Evolutionary conservation across 768 basidiomycete genomes (phyloP), one percentile per base, ranked within the genome.

Genomic region (Phanerochaete carnosa): DNA sequence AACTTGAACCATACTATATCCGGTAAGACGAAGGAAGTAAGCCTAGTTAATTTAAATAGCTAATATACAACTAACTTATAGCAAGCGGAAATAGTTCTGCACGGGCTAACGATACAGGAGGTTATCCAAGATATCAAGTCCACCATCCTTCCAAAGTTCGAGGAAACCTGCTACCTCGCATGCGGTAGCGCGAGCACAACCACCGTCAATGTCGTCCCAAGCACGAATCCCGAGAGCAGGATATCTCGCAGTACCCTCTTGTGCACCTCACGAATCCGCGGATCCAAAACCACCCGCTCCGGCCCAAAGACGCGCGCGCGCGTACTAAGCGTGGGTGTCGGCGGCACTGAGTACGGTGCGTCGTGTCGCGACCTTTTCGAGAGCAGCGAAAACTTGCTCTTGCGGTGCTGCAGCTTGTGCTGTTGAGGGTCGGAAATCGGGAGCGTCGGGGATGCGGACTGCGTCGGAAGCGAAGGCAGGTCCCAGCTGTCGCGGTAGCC

Each of bases 271-370:
- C 69, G 67, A 45, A 79, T 75, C 39, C 72, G 66, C 51, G 73
- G 75, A 57, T 79, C 78, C 46, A 71, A 65, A 39, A 78, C 72
- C 37, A 74, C 71, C 37, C 67, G 66, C 63, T 76, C 75, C 6
- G 76, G 76, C n/a, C 78, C 78, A 61, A 77, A 77, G n/a, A 77
- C 62, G 15, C 73, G 72, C 11, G 75, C 72, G 8, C 73, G 70
- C 25, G 49, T 46, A 22, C 53, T 22, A 4, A 49, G 33, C 2
- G 45, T 15, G n/a, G n/a, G n/a, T 9, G 43, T 2, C 30, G 52
- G 30, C 30, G 30, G 2, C 30, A 22, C 23, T 11, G 47, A 15
- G 47, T 49, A 49, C 47, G 47, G 47, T 25, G 54, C 47, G 22
- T 33, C 35, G 3, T 5, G 29, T 23, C 29, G 9, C 22, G 0